These are phyloP conservation scores for Lippia alba DNA, from an alignment of 305 asterid species.

Conservation along the genomic window DNA sequence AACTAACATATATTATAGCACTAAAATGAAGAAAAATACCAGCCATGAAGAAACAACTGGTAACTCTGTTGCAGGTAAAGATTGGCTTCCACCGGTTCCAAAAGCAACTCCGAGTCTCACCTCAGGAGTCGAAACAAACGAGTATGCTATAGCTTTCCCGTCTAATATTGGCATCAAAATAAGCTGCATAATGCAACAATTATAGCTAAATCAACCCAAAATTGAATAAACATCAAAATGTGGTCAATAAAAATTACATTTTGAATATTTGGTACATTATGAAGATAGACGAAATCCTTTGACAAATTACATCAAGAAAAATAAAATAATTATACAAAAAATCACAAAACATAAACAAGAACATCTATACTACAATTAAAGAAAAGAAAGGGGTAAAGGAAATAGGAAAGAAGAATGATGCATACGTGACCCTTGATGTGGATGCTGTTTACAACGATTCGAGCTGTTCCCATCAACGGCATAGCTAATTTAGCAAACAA, in stretches of 20 bases:
- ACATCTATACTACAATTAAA: not conserved
- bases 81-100: slow-evolving; percentile 97
- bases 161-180: slow-evolving; percentile 85
- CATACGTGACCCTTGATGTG: slow-evolving; percentile 97
- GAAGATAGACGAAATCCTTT: not conserved
- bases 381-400: not conserved
- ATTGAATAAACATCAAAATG: not conserved
- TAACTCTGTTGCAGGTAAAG: slow-evolving; percentile 95
- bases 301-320: not conserved
- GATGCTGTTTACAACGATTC: slow-evolving; percentile 86
- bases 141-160: slow-evolving; percentile 83
- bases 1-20: not conserved
- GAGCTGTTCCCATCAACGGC: slow-evolving; percentile 95
- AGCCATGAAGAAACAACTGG: slow-evolving; percentile 99
- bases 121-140: slow-evolving; percentile 91
- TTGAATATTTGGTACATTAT: not conserved
- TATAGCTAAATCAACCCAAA: not conserved
- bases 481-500: slow-evolving; percentile 86
- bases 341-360: not conserved
- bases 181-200: slow-evolving; percentile 58
- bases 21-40: slow-evolving; percentile 48
- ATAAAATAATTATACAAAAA: not conserved
- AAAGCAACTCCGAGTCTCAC: slow-evolving; percentile 94
- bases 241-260: not conserved
- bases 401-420: slow-evolving; percentile 33